Base-by-base conservation (phyloP, 2,329 filamentous ascomycete genomes). In the Didymella keratinophila region DNA sequence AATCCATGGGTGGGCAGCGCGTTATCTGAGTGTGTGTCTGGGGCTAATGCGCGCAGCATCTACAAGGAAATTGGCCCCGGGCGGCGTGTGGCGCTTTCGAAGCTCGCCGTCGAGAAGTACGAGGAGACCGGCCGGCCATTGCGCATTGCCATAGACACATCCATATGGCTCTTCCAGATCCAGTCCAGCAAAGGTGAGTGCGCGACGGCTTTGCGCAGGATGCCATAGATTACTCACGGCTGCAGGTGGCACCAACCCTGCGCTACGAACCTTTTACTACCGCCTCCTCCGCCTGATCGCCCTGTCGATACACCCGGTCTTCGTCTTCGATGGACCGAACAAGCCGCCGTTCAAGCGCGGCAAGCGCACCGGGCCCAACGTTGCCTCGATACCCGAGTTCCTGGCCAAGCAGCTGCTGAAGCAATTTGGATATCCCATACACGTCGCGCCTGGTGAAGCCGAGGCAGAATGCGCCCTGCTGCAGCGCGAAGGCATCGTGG, bases 141-240 rank as follows among this genome's bases (percentile, higher is more conserved):
- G 39, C 89, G 93, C 39, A 83, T 99, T 45, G 95, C 95, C 37
- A 90, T 99, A 64, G 95, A 99, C 74, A 90, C 96, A 67, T 92
- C 93, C 2, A 98, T 99, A 72, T 99, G 95, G 95, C 90, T 97
- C 43, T 98, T 97, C 72, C 95, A 99, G 72, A 89, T 89, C 12
- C 93, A 96, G 72, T 89, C 92, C 14, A 91, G 91, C 18, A 87
- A 88, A 80, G 92, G 87, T 85, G 70, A 20, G 46, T 18, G 30
- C 32, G 68, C 56, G 23, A 18, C n/a, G 7, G 7, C 2, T 9
- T 23, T 56, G 27, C 18, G 32, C 50, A 30, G n/a, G 25, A 14
- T 27, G 28, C 4, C 34, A 37, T 20, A 23, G 28, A 12, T 18
- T 47, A 45, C 66, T 72, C 46, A 71, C 59, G 34, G 51, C 25